Base-by-base conservation (phyloP, 345 rosid species). In the Ceriops decandra region DNA sequence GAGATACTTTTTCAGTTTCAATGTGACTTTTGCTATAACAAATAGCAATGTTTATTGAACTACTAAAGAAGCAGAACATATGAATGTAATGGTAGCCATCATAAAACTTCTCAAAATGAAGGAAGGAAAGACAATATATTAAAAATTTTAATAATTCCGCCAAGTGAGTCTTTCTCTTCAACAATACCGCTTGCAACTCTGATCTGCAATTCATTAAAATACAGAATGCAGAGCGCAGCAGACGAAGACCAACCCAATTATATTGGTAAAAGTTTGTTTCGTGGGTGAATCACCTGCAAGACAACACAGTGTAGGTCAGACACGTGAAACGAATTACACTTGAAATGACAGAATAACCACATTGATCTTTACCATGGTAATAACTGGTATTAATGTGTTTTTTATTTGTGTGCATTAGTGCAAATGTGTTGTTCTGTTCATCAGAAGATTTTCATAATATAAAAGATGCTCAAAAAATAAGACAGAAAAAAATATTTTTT, bases 201-300 rank as follows among this genome's bases (percentile, higher is more conserved):
- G 28, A 53, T 21, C 20, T 28, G 28, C 8, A 3, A 16, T 33
- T 5, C 36, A 33, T 33, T 33, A 33, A 33, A 33, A 33, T 33
- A 33, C 36, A 33, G 36, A 33, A 33, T 33, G 36, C 36, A 33
- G 36, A 33, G 7, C 3, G 16, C 13, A 68, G 76, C 79, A 77
- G 68, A 66, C 36, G 63, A 56, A 62, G 46, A 72, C 38, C 68
- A 72, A 60, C 30, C 78, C 81, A 66, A 83, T 28, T 27, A 64
- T 36, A 22, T 30, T 66, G 76, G 63, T 62, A 64, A 70, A 63
- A 66, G 53, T 63, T 54, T 79, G 70, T 60, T 59, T 60, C 62
- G 54, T 68, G 58, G 70, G 65, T 32, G 83, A 83, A 56, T 67
- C 70, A 68, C 84, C 90, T 86, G 84, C 83, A 74, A 11, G 57